These are phyloP conservation scores for Mucor indicus DNA, from an alignment of 371 early-diverging fungal genomes.

Conservation along the genomic window DNA sequence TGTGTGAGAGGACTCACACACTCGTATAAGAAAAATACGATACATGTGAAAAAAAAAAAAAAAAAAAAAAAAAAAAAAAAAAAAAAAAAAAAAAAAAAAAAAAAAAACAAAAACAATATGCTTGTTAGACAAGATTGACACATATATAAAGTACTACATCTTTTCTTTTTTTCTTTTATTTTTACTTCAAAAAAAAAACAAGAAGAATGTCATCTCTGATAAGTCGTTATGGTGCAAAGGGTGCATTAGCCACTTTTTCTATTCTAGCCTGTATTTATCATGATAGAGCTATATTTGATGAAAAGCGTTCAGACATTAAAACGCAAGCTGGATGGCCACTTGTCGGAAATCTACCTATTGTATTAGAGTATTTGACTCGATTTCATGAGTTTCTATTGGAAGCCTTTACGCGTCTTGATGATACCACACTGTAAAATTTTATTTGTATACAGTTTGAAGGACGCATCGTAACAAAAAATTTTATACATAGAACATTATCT, in stretches of 20 bases:
- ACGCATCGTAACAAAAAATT: no score
- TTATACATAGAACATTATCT: constrained; percentile 7
- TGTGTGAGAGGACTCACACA: no score
- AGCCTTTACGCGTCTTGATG: constrained; percentile 13
- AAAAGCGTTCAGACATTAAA: constrained; percentile 10
- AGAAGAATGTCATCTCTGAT: constrained; percentile 6
- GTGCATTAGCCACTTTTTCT: constrained; percentile 10
- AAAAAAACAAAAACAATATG: no score
- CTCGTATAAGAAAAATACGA: no score
- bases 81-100: no score
- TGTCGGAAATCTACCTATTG: constrained; percentile 18
- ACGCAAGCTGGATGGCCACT: constrained; percentile 20
- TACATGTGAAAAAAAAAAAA: no score
- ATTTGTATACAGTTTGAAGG: no score
- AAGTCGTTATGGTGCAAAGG: constrained; percentile 7
- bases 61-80: no score
- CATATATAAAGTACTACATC: no score
- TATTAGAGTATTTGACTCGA: constrained; percentile 9
- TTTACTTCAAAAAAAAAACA: no score
- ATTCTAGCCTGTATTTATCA: constrained; percentile 20
- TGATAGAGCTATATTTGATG: constrained; percentile 21
- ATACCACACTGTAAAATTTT: constrained; percentile 17
- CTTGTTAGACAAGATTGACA: no score
- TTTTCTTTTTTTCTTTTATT: no score
- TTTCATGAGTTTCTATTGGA: constrained; percentile 23